phyloP scores from a whole-genome alignment of 192 early-diverging fungal genomes.

The Entophlyctis luteolus region DNA sequence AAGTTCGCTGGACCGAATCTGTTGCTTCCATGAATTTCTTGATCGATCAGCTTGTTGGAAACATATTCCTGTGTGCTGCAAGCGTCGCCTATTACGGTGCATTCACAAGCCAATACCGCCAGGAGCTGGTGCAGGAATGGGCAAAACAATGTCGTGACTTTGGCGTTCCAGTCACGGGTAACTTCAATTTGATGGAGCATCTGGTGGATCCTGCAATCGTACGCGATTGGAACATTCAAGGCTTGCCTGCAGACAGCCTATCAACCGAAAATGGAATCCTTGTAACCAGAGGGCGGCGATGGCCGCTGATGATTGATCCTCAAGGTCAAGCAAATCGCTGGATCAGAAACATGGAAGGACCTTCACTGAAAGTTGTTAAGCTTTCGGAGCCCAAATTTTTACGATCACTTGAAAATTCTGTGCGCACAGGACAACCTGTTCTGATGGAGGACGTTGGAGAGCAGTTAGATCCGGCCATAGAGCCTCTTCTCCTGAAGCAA shows the following conservation, averaged over 20 bases:
- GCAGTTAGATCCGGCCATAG: conserved; percentile 56
- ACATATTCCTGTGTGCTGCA: conserved; percentile 57
- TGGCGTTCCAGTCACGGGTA: conserved; percentile 55
- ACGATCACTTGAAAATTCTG: conserved; percentile 57
- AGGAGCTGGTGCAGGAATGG: conserved; percentile 47
- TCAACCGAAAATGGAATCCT: conserved; percentile 60
- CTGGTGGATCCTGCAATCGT: conserved; percentile 54
- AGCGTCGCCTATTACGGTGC: conserved; percentile 57
- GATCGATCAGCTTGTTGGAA: conserved; percentile 52
- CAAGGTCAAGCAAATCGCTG: conserved; percentile 61
- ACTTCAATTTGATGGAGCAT: conserved; percentile 48
- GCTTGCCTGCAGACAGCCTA: conserved; percentile 52
- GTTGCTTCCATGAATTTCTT: conserved; percentile 46
- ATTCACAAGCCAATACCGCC: conserved; percentile 49
- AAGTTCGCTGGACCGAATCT: conserved; percentile 57
- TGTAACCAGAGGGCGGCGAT: conserved; percentile 50
- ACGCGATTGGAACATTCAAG: conserved; percentile 61
- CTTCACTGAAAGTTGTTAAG: conserved; percentile 51
- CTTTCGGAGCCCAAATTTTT: conserved; percentile 59
- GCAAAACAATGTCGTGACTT: conserved; percentile 45
- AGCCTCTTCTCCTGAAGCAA: conserved; percentile 58
- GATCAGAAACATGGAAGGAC: conserved; percentile 56
- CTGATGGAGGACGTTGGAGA: conserved; percentile 62
- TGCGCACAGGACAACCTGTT: conserved; percentile 55
- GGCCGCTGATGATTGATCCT: conserved; percentile 62